A percentile compares a stretch with the other conserved stretches of the same genome.
Conservation (phyloP, 345 rosid genomes). For the Toxicodendron radicans region DNA sequence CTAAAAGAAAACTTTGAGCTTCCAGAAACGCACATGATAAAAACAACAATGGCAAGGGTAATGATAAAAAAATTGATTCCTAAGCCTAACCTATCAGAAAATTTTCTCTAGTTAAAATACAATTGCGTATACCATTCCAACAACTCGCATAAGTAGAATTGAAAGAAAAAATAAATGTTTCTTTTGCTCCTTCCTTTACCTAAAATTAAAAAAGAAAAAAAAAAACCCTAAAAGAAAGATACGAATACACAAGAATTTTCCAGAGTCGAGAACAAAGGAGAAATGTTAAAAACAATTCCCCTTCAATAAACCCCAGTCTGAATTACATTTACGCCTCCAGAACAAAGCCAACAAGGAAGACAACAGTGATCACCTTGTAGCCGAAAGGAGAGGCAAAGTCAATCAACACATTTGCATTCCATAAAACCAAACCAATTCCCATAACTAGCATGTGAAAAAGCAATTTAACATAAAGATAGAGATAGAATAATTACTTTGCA, state of each 20-base stretch:
- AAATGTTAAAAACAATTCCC: background rate
- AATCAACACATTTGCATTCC: background rate
- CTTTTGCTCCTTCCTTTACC: no score
- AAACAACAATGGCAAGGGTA: background rate
- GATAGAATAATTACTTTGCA: constrained; percentile 31
- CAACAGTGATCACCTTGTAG: background rate
- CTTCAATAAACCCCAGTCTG: background rate
- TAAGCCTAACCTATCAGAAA: background rate
- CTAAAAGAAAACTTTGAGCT: background rate
- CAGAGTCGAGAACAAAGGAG: background rate
- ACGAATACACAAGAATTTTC: background rate
- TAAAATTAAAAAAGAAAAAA: background rate
- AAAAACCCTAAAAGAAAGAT: background rate
- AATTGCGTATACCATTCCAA: background rate
- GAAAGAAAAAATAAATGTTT: no score
- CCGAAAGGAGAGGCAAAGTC: constrained; percentile 1
- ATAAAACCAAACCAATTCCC: background rate
- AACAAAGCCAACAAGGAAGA: constrained; percentile 12
- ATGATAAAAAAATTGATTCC: background rate
- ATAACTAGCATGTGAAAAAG: background rate
- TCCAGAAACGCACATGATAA: background rate
- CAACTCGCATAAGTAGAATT: background rate
- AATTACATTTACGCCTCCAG: background rate
- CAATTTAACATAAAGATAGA: background rate
- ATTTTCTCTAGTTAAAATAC: background rate